Percentiles rank a stretch among this genome's conserved stretches.
phyloP scores from a whole-genome alignment of 768 basidiomycete species.

The Pleurotus djamor region DNA sequence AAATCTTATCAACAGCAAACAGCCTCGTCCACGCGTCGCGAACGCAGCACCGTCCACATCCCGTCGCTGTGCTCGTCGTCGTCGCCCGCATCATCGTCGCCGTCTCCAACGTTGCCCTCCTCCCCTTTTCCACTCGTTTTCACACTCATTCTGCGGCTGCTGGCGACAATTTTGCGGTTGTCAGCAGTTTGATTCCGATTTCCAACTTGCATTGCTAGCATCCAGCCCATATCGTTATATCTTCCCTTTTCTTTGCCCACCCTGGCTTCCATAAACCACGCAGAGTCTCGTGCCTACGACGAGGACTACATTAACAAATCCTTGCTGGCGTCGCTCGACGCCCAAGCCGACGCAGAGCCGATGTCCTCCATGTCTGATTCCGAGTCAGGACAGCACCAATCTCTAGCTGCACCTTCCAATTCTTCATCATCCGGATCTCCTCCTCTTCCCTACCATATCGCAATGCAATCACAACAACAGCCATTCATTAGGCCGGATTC shows the following conservation, averaged over 20 bases:
- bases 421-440: constrained; percentile 53
- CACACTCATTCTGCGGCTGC: constrained; percentile 5
- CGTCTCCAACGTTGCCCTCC: constrained; percentile 11
- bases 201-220: neutral
- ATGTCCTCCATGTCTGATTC: constrained; percentile 48
- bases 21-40: constrained; percentile 8
- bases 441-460: constrained; percentile 50
- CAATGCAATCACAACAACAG: constrained; percentile 42
- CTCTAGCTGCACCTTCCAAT: constrained; percentile 48
- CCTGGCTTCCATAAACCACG: constrained; percentile 48
- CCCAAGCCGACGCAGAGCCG: constrained; percentile 80
- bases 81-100: constrained; percentile 18
- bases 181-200: neutral
- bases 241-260: constrained; percentile 30
- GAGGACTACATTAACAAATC: constrained; percentile 89
- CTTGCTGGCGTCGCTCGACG: constrained; percentile 79
- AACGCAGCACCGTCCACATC: constrained; percentile 3
- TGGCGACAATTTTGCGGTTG: constrained; percentile 19
- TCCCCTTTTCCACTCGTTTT: constrained; percentile 10
- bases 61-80: constrained; percentile 24
- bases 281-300: constrained; percentile 43
- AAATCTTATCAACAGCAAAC: neutral
- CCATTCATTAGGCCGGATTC: constrained; percentile 47
- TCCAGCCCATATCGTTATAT: neutral
- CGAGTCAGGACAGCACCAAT: constrained; percentile 42